Evolutionary conservation across 768 basidiomycete species (phyloP), one percentile per base, ranked within the genome.

Genomic region (Podaxis sp.): DNA sequence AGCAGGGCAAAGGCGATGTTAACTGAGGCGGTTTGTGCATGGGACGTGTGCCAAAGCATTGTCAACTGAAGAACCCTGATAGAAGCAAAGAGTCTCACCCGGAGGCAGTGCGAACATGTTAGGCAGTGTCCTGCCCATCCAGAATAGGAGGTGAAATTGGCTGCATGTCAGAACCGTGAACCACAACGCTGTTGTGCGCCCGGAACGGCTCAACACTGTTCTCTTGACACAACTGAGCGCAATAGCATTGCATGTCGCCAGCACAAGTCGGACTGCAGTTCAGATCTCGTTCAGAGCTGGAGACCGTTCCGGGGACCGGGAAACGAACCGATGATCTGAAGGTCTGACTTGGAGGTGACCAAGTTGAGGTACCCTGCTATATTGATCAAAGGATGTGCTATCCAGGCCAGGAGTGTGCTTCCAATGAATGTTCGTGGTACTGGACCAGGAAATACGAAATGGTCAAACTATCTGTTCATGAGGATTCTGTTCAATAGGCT

Each of bases 131-230:
- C 97, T 77, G 2, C 95, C 88, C 81, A 95, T 92, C 89, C 94
- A 99, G 73, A 93, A 99, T 6, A 88, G 88, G 4, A 96, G 71
- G 71, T 99, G 97, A 70, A 97, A 99, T 70, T 96, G 95, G 0
- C 89, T 86, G 66, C 86, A 81, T 3, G 87, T 86, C n/a, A 97
- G 71, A 0, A 95, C 65, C 1, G 83, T 73, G 71, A 89, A 96
- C 68, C 85, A 80, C 15, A 81, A 68, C 13, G 86, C 78, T 0
- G 87, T 81, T 2, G 73, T 70, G 1, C 77, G 73, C 15, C 91
- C 93, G 66, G 89, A 96, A 20, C 89, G 84, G 11, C 74, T 73
- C 0, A 82, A 77, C 1, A 91, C 80, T 1, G 87, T 84, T 44
- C 84, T 82, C 50, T 88, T 80, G 24, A 98, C 72, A 50, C 87